Conservation (phyloP, 805 yeast species). For the Myxozyma udenii region DNA sequence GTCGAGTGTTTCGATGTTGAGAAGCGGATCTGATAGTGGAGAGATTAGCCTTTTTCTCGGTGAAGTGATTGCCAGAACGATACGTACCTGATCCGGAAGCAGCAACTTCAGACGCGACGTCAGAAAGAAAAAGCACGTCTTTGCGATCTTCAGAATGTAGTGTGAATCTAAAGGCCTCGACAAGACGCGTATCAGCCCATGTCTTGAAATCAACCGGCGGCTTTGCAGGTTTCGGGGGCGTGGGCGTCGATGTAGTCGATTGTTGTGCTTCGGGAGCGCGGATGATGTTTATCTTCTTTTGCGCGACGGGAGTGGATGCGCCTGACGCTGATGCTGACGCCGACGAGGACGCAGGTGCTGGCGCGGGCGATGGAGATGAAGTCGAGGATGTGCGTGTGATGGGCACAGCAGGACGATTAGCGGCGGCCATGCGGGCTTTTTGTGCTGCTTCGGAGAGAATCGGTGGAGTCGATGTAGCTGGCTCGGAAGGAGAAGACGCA, state of each 20-base stretch:
- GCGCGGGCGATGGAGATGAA: constrained; percentile 6
- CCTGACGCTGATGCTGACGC: not conserved
- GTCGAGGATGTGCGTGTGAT: not conserved
- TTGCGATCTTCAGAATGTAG: not conserved
- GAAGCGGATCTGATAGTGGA: not conserved
- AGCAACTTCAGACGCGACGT: constrained; percentile 12
- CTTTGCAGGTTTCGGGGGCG: constrained; percentile 1
- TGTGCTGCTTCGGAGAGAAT: not conserved
- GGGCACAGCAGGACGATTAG: not conserved
- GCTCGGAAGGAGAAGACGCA: not conserved
- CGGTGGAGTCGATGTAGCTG: not conserved
- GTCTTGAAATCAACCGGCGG: constrained; percentile 14
- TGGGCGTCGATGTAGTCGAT: constrained; percentile 1
- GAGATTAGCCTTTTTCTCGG: not conserved
- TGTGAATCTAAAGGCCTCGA: constrained; percentile 12
- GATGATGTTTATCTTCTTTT: constrained; percentile 8
- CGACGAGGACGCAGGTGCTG: not conserved
- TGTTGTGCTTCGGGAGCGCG: constrained; percentile 4
- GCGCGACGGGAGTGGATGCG: not conserved
- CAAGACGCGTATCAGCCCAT: constrained; percentile 20
- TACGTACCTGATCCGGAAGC: constrained; percentile 10
- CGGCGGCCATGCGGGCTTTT: not conserved
- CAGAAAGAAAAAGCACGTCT: constrained; percentile 10
- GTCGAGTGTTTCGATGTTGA: constrained; percentile 40
- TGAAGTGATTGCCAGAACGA: not conserved